These are phyloP conservation scores for Colletotrichum abscissum DNA, from an alignment of 2,329 filamentous ascomycete species.

Conservation along the genomic window DNA sequence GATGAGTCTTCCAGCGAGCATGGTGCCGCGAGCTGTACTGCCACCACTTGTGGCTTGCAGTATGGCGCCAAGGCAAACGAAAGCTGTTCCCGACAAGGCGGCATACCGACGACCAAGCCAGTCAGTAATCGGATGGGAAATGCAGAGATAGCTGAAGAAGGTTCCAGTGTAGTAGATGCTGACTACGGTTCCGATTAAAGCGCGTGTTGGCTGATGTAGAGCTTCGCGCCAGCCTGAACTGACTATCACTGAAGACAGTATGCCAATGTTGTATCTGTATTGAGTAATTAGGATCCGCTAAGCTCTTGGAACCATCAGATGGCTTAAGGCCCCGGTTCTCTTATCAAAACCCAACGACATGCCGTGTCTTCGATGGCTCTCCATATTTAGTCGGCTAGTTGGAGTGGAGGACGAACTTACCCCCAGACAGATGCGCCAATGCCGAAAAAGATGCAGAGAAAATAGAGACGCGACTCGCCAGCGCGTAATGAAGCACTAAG, in stretches of 20 bases:
- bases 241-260: constrained; percentile 66
- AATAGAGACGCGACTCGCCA: constrained; percentile 54
- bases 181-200: constrained; percentile 63
- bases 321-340: neutral
- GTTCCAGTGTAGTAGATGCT: constrained; percentile 69
- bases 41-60: constrained; percentile 58
- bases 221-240: constrained; percentile 64
- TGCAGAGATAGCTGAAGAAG: constrained; percentile 64
- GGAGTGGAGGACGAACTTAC: constrained; percentile 44
- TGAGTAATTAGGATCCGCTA: neutral
- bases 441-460: constrained; percentile 63
- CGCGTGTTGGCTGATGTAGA: constrained; percentile 52
- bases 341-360: neutral
- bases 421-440: constrained; percentile 69
- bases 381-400: neutral
- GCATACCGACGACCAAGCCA: constrained; percentile 62
- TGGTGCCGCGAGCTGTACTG: constrained; percentile 54
- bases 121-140: constrained; percentile 64
- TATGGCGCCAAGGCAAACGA: constrained; percentile 60
- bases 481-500: neutral
- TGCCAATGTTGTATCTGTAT: constrained; percentile 66
- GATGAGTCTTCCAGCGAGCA: constrained; percentile 62
- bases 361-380: neutral
- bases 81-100: constrained; percentile 57
- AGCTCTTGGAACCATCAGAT: neutral